Evolutionary conservation across 768 basidiomycete species (phyloP).

Genomic region (Termitomyces sp.): DNA sequence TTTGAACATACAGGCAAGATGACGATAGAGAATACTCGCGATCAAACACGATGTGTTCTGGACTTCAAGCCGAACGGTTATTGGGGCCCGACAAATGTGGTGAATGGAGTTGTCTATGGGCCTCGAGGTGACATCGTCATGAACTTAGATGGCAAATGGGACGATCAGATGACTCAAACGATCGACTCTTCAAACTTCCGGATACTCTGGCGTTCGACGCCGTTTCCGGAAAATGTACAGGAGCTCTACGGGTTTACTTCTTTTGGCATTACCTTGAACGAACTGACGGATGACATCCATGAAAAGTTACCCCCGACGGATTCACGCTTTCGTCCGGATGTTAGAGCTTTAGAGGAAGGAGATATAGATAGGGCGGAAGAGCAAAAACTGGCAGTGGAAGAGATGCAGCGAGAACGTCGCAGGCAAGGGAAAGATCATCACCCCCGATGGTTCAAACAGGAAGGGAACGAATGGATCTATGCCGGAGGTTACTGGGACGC

Average conservation of each 20-base stretch:
- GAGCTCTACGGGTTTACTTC: conserved; percentile 81
- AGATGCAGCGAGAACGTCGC: conserved; percentile 69
- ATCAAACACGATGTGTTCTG: conserved; percentile 54
- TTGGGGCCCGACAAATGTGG: conserved; percentile 72
- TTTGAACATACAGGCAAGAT: conserved; percentile 81
- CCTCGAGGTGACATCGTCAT: conserved; percentile 47
- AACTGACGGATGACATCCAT: conserved; percentile 61
- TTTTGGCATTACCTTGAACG: conserved; percentile 77
- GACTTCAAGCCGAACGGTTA: conserved; percentile 87
- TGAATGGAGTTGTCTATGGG: conserved; percentile 56
- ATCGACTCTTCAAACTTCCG: conserved; percentile 64
- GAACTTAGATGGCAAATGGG: conserved; percentile 86
- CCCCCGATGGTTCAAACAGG: conserved; percentile 74
- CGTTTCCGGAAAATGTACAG: conserved; percentile 65
- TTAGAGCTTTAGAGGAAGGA: conserved; percentile 78
- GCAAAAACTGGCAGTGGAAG: conserved; percentile 70
- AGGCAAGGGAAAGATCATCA: conserved; percentile 48
- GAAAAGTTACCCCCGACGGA: conserved; percentile 73
- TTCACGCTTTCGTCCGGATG: conserved; percentile 76
- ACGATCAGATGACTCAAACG: conserved; percentile 70
- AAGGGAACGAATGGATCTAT: conserved; percentile 70
- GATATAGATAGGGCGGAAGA: conserved; percentile 63
- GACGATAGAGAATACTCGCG: conserved; percentile 60
- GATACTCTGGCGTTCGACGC: conserved; percentile 70
- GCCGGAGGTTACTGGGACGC: conserved; percentile 82